Conservation (phyloP, 176 grass and related monocot species). For the Cenchrus purpureus region DNA sequence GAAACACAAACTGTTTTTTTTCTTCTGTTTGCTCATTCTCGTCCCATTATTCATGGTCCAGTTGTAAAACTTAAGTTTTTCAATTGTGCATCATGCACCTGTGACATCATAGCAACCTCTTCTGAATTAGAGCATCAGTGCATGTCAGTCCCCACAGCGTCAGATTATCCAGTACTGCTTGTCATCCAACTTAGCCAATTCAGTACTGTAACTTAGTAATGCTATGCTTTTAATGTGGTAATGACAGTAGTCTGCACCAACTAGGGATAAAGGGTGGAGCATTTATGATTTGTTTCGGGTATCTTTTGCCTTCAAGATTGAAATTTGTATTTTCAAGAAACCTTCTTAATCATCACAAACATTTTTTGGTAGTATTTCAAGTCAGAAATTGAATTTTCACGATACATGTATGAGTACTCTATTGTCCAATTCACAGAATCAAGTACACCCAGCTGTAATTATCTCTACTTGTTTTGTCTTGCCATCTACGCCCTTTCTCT, state of each 20-base stretch:
- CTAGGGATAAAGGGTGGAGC: background rate
- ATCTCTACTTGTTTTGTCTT: no score
- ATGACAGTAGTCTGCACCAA: background rate
- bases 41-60: background rate
- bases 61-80: constrained; percentile 19
- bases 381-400: constrained; percentile 42
- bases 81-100: background rate
- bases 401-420: constrained; percentile 21
- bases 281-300: background rate
- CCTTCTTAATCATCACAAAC: background rate
- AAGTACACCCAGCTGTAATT: background rate
- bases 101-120: constrained; percentile 11
- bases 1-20: background rate
- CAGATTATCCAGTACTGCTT: constrained; percentile 10
- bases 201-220: constrained; percentile 11
- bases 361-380: constrained; percentile 21
- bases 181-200: constrained; percentile 4
- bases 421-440: background rate
- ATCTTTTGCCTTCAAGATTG: background rate
- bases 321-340: background rate
- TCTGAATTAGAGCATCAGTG: background rate
- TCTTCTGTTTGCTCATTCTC: constrained; percentile 14
- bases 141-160: constrained; percentile 7
- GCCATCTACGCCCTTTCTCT: background rate
- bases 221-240: constrained; percentile 9